Base-by-base conservation (phyloP, 495 filamentous ascomycete species). In the Halenospora varia region DNA sequence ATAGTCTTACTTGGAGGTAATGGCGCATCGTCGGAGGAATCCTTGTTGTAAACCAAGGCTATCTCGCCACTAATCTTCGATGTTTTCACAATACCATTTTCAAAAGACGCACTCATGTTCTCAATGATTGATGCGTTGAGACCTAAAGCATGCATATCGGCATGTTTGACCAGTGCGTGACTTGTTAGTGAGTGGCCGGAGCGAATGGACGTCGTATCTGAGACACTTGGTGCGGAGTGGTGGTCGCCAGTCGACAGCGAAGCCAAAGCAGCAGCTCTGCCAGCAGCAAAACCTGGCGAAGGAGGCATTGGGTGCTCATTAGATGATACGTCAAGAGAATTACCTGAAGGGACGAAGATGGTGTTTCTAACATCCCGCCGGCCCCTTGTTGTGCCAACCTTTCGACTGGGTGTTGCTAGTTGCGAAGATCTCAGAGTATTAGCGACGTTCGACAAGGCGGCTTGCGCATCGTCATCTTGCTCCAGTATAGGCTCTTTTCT, bases 61-160 rank as follows among this genome's bases (percentile, higher is more conserved):
- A 99, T 83, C 72, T 99, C 95, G 59, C 95, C 95, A 59, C 86
- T 85, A 22, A 96, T 82, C 45, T 85, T 86, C 4, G 86, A 85
- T 55, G 84, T 87, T 45, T 80, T 85, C 4, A 90, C 74, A 9
- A 74, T 73, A 10, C 90, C 90, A 22, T 86, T 78, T 35, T 91
- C 84, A 68, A 97, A 94, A 55, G 82, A 84, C 29, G 90, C 89
- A 62, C 81, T 94, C 55, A 97, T 85, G 0, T 89, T 95, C 68
- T 99, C 95, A 54, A 97, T 86, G 48, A 97, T 77, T 9, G 95
- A 97, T 4, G 91, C 86, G 65, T 92, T 96, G 40, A 99, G 72
- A 8, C 95, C 95, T 10, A 86, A 80, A 42, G 84, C 81, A 53
- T 86, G 81, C 69, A 97, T 80, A 13, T 97, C 91, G 0, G 91